Base-by-base conservation (phyloP, 768 basidiomycete genomes). In the Obba rivulosa region DNA sequence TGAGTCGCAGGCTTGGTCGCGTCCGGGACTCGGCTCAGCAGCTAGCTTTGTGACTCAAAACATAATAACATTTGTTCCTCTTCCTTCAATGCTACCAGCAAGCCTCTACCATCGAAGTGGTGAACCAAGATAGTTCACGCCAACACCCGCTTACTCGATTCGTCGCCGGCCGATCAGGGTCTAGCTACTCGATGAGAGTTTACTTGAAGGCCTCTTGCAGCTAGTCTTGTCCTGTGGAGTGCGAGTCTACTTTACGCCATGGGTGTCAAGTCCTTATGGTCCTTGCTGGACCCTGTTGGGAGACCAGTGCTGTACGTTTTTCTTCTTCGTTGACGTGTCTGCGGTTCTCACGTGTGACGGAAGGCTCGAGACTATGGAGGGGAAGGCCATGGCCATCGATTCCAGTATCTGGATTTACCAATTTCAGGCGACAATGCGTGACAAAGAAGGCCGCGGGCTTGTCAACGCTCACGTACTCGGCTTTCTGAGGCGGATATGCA, bases 351-450 rank as follows among this genome's bases (percentile, higher is more conserved):
- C 36, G 2, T 34, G 2, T 10, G 20, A 8, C 16, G 31, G 51
- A 60, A 95, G 93, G 67, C 74, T 98, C 46, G 95, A 99, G 68
- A 93, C 87, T 0, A 79, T 94, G 62, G 93, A 94, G 60, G 93
- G 92, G n/a, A 95, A 93, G 64, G 72, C 81, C 9, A 81, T 99
- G 70, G 96, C 96, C 2, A 98, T 99, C 48, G 96, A 99, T 68
- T 97, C 94, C 3, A 96, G 92, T 57, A 98, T 99, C 54, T 99
- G 96, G 96, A 83, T 99, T 46, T 99, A 99, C 66, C 96, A 99
- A 66, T 99, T 99, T 61, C 95, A 98, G 69, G 94, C 95, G 18
- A 97, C 96, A 8, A 97, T 98, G 94, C 82, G 96, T 20, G 94
- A 95, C 67, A 97, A 92, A 61, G 92, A 97, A 50, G 96, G 96